Base-by-base conservation (phyloP, 257 asterid genomes). In the Vinca minor region DNA sequence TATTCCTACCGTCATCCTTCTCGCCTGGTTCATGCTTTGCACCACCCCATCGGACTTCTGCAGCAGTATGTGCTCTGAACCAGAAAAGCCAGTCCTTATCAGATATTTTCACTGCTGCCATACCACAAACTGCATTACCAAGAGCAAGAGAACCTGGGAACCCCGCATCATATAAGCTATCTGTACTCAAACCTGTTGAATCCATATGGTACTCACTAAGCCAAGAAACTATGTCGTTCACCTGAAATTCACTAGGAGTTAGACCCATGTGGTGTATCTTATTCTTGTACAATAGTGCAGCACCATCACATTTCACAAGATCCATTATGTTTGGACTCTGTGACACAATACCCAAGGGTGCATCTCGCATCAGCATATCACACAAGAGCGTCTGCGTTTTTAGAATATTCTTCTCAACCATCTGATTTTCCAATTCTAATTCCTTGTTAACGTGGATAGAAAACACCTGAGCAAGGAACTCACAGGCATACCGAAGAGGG, bases 401-500 rank as follows among this genome's bases (percentile, higher is more conserved):
- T 20, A 92, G 83, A 55, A 83, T 87, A 71, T 82, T 89, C 87
- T 91, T 92, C 87, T 88, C 98, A 6, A 87, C 79, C 73, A 81
- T 82, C 74, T 92, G 98, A 50, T 74, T 77, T 45, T 84, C 94
- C 73, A 88, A 66, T 64, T 91, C 98, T 53, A 88, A 28, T 83
- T 88, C 96, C 83, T 91, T 88, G 84, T 80, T 86, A 29, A 91
- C 90, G 66, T 91, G 98, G 68, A 91, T 83, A 25, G 96, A 88
- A 52, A 91, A 91, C 56, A 91, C 98, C 68, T 91, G 98, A 1
- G 91, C 84, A 11, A 91, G 96, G 79, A 91, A 91, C 66, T 91
- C 98, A 69, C 98, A 92, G 2, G 98, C 98, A 25, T 89, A 92
- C 26, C 98, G 78, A 31, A 92, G 91, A 61, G 98, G 98, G 56